These are phyloP conservation scores for Tulasnella sp. DNA, from an alignment of 768 basidiomycete genomes.

Conservation along the genomic window DNA sequence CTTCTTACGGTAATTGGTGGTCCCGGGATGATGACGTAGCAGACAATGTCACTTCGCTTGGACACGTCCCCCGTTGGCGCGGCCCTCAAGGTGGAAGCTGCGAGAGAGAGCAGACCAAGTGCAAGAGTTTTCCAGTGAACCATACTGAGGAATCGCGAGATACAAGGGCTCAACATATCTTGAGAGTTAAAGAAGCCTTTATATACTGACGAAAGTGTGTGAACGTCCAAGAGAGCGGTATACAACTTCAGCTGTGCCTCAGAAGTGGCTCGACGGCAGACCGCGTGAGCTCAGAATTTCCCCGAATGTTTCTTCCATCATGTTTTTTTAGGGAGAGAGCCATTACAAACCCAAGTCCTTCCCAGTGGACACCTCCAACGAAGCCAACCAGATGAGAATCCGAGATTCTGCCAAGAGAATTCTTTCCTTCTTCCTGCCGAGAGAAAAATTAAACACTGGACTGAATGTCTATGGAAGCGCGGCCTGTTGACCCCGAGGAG, in stretches of 20 bases:
- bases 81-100: background rate
- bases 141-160: too few relatives aligned
- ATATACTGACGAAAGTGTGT: background rate
- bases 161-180: background rate
- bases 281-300: background rate
- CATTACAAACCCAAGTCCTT: background rate
- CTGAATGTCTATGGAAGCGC: background rate
- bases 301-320: background rate
- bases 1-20: background rate
- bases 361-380: background rate
- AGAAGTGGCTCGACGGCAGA: background rate
- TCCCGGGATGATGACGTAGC: background rate
- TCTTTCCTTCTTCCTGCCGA: background rate
- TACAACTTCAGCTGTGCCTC: background rate
- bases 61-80: background rate
- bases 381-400: background rate
- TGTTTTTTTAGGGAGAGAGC: too few relatives aligned
- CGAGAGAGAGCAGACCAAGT: background rate
- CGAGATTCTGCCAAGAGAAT: background rate
- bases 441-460: background rate
- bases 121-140: background rate
- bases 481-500: background rate
- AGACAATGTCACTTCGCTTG: background rate
- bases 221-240: background rate
- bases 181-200: background rate